Evolutionary conservation across 2,329 filamentous ascomycete species (phyloP).

Genomic region (Teratosphaeria epicoccoides): DNA sequence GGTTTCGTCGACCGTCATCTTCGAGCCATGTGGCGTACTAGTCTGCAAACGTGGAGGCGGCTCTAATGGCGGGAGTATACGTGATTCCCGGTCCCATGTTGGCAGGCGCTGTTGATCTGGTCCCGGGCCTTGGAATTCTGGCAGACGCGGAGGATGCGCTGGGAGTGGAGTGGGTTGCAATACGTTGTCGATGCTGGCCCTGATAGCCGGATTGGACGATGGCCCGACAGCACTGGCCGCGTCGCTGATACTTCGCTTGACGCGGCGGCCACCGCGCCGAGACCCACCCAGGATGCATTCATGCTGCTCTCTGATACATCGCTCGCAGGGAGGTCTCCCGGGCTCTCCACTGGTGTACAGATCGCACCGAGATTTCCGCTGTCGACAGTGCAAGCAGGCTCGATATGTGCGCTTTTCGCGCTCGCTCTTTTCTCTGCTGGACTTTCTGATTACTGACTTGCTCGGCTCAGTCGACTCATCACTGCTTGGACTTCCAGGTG

Average conservation of each 20-base stretch:
- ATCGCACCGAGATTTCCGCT: constrained; percentile 25
- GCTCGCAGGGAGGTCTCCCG: constrained; percentile 22
- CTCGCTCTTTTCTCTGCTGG: constrained; percentile 10
- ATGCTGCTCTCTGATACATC: constrained; percentile 25
- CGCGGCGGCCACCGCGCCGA: constrained; percentile 20
- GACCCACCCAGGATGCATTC: constrained; percentile 25
- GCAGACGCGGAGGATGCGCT: constrained; percentile 2
- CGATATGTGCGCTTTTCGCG: constrained; percentile 25
- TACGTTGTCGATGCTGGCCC: constrained; percentile 11
- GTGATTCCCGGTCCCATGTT: constrained; percentile 16
- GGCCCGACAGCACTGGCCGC: not conserved
- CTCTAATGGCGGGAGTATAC: constrained; percentile 17
- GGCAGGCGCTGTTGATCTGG: constrained; percentile 5
- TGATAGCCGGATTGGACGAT: not conserved
- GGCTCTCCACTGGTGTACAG: constrained; percentile 24
- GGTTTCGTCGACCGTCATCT: constrained; percentile 24
- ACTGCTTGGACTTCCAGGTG: not conserved
- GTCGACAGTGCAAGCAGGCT: constrained; percentile 24
- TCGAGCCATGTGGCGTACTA: constrained; percentile 12
- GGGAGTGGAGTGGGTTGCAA: constrained; percentile 8
- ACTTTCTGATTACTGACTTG: constrained; percentile 5
- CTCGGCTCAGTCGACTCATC: not conserved
- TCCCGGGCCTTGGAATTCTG: constrained; percentile 3
- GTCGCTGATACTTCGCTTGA: constrained; percentile 15
- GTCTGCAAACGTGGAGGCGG: constrained; percentile 11